Evolutionary conservation across 1,139 yeast genomes (phyloP).

Genomic region (Pichia sp.): DNA sequence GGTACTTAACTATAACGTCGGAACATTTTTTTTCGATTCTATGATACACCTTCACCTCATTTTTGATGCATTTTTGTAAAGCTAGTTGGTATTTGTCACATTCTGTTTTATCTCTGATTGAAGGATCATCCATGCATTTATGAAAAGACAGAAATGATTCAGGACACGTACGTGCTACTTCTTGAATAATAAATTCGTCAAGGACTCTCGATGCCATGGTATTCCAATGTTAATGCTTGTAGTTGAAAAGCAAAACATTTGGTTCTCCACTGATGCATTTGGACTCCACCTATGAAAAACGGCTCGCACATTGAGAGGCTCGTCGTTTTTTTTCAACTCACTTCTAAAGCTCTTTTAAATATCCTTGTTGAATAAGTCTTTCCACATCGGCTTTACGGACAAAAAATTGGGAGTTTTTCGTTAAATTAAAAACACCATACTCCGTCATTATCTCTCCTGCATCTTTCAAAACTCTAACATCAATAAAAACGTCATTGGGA

Average conservation of each 20-base stretch:
- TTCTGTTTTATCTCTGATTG: conserved; percentile 31
- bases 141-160: conserved; percentile 57
- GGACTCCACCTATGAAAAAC: no score
- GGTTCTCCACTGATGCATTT: no score
- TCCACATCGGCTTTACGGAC: conserved; percentile 93
- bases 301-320: no score
- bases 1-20: conserved; percentile 49
- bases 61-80: conserved; percentile 50
- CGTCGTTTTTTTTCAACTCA: not conserved
- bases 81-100: conserved; percentile 46
- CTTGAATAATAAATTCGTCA: conserved; percentile 50
- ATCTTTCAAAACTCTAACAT: conserved; percentile 84
- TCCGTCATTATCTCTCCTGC: conserved; percentile 98
- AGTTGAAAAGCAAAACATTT: no score
- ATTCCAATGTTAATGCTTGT: not conserved
- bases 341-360: conserved; percentile 59
- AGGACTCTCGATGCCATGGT: conserved; percentile 34
- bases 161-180: conserved; percentile 60
- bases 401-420: conserved; percentile 93
- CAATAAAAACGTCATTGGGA: conserved; percentile 85
- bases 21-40: conserved; percentile 54
- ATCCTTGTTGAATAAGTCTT: conserved; percentile 89
- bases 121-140: conserved; percentile 47
- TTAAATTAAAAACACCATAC: conserved; percentile 88
- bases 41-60: conserved; percentile 56